These are phyloP conservation scores for Pisolithus sp. DNA, from an alignment of 768 basidiomycete genomes.

Conservation along the genomic window DNA sequence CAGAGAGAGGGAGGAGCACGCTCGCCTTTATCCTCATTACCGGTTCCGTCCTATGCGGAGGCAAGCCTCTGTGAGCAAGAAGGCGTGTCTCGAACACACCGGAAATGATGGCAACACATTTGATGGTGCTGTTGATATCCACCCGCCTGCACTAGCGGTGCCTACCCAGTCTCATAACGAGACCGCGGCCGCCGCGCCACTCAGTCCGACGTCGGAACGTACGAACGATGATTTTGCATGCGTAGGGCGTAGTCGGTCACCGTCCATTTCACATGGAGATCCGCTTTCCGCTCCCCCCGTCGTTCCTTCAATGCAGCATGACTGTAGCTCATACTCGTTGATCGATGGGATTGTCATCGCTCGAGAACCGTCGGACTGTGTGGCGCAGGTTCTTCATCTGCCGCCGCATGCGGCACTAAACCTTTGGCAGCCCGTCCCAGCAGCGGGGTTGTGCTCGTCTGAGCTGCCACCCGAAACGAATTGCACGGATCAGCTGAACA, in stretches of 20 bases:
- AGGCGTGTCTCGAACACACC: conserved; percentile 11
- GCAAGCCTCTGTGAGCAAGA: conserved; percentile 16
- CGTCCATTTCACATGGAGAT: conserved; percentile 5
- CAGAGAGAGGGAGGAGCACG: conserved; percentile 51
- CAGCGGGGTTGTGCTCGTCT: neutral
- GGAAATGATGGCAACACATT: neutral
- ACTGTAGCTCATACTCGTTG: conserved; percentile 3
- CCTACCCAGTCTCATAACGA: conserved; percentile 3
- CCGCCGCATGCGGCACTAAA: neutral
- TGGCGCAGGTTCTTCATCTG: conserved; percentile 2
- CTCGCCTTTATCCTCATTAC: conserved; percentile 53
- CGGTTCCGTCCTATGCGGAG: conserved; percentile 53
- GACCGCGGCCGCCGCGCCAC: neutral
- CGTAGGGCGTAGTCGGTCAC: conserved; percentile 1
- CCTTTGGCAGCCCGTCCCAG: neutral
- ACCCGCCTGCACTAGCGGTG: conserved; percentile 12
- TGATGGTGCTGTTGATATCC: conserved; percentile 3
- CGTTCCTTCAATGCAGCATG: neutral
- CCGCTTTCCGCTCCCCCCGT: neutral
- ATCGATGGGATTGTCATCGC: neutral
- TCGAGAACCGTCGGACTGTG: conserved; percentile 2
- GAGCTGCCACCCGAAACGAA: neutral
- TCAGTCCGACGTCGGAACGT: neutral
- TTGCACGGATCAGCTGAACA: neutral
- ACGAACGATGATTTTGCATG: neutral